Evolutionary conservation across 768 basidiomycete genomes (phyloP), one percentile per base, ranked within the genome.

Genomic region (Pilatotrama ljubarskyi): DNA sequence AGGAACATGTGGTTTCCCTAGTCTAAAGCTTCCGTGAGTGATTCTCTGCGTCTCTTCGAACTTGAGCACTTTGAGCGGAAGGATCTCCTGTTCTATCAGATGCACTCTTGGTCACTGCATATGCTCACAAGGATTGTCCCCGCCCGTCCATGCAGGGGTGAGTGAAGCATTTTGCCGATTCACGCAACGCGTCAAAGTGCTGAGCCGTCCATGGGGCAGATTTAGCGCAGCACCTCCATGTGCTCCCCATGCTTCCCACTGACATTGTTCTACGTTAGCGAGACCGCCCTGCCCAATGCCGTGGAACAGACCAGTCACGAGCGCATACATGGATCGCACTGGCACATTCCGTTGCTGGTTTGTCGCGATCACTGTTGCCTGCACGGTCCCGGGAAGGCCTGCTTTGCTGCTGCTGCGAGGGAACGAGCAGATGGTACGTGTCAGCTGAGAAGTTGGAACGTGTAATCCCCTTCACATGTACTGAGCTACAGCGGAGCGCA

Each of bases 191-290:
- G 46, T 52, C 51, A 59, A 48, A 13, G 14, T 41, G 15, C 11
- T 22, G 36, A 10, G 26, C 20, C 37, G 55, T 57, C 20, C 58
- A 52, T 44, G 58, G 58, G 58, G 20, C 36, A 22, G 15, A 20
- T 52, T n/a, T 52, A 59, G 50, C 44, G 51, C 24, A 20, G 44
- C 18, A 22, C 50, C 43, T 41, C 50, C 58, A 59, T 59, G 44
- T 59, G 58, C 51, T 52, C 50, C n/a, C 22, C 6, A 6, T 11
- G 55, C 37, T 50, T 57, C 55, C 44, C 36, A 22, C 35, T 24
- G 37, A 38, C 50, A 37, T 6, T 41, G 47, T 13, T n/a, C 18
- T 20, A 29, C 32, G 32, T 44, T 29, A 10, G 50, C 50, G 51
- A 52, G 24, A 22, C 24, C 14, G 41, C 5, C 17, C 18, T 29